Conservation (phyloP, 1,139 yeast species). For the Debaryomycetaceae sp. region DNA sequence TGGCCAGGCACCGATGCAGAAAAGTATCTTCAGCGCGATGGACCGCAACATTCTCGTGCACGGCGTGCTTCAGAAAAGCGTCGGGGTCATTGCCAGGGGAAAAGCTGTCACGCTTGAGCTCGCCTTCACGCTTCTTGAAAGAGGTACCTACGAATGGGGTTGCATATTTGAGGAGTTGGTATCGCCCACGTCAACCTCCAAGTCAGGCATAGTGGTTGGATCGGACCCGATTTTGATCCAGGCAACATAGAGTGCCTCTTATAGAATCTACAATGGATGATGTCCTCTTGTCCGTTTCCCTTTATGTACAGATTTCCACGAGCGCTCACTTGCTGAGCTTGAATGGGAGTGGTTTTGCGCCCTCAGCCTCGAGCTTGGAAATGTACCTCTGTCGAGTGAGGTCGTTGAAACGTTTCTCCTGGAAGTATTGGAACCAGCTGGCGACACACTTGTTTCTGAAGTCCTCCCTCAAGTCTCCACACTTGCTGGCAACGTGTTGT, state of each 20-base stretch:
- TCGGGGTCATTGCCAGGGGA: constrained; percentile 38
- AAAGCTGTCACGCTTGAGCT: constrained; percentile 35
- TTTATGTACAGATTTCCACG: neutral
- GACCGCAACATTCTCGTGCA: constrained; percentile 55
- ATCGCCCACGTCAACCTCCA: constrained; percentile 20
- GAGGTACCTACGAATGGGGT: constrained; percentile 81
- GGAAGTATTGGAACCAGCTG: constrained; percentile 45
- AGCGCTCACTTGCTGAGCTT: constrained; percentile 17
- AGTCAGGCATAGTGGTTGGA: too few relatives aligned
- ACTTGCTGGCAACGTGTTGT: constrained; percentile 27
- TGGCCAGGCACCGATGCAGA: constrained; percentile 12
- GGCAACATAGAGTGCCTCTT: constrained; percentile 16
- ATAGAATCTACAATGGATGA: neutral
- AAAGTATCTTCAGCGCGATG: constrained; percentile 25
- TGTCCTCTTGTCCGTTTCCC: neutral
- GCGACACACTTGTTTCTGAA: constrained; percentile 42
- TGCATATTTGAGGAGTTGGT: constrained; percentile 48
- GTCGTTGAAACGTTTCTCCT: constrained; percentile 44
- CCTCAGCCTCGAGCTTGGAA: constrained; percentile 41
- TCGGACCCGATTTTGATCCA: constrained; percentile 34
- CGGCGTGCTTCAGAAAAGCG: constrained; percentile 59
- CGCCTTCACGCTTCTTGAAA: constrained; percentile 59
- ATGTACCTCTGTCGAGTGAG: constrained; percentile 39
- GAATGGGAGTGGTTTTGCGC: constrained; percentile 46
- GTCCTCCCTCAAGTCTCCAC: constrained; percentile 31